Base-by-base conservation (phyloP, 1,284 basidiomycete genomes). In the Ceratobasidium sp. region DNA sequence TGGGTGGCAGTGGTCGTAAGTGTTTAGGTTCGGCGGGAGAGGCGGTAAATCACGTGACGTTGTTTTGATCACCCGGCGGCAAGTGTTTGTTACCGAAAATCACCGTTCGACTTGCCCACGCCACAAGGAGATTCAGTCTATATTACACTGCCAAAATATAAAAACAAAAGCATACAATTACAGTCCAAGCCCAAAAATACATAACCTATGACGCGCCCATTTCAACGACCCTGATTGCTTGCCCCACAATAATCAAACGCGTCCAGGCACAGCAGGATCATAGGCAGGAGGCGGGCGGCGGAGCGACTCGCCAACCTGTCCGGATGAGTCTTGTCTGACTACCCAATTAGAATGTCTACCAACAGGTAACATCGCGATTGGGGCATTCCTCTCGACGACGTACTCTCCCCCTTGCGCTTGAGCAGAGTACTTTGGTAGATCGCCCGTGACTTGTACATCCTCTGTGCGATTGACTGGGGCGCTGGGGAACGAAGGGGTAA, bases 231-330 rank as follows among this genome's bases (percentile, higher is more conserved):
- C 8, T 5, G 13, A 49, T 49, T 15, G 15, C 13, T 4, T 17
- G 13, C 15, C 19, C 15, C 46, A 49, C 3, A 13, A 49, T 40
- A 19, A 64, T 64, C 61, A 49, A 15, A 44, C 19, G 25, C 29
- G 40, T 22, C 32, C 32, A 19, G 67, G 44, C 19, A 34, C 40
- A 7, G 67, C 29, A 37, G 67, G 67, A 56, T 69, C 51, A 43
- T 69, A 69, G 15, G 67, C 67, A 9, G 67, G 67, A 17, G 67
- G 67, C 13, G 67, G 67, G 13, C 6, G 67, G n/a, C 51, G 56
- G 15, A 51, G 67, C 17, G 37, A 9, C 19, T 54, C 13, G 29
- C 17, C 22, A 15, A 40, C 3, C n/a, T 57, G 51, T 32, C 67
- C 54, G n/a, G 43, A 57, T 4, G 40, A 29, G 15, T 46, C 34